phyloP scores from a whole-genome alignment of 169 alveolate species.

The Cyclospora cayetanensis region DNA sequence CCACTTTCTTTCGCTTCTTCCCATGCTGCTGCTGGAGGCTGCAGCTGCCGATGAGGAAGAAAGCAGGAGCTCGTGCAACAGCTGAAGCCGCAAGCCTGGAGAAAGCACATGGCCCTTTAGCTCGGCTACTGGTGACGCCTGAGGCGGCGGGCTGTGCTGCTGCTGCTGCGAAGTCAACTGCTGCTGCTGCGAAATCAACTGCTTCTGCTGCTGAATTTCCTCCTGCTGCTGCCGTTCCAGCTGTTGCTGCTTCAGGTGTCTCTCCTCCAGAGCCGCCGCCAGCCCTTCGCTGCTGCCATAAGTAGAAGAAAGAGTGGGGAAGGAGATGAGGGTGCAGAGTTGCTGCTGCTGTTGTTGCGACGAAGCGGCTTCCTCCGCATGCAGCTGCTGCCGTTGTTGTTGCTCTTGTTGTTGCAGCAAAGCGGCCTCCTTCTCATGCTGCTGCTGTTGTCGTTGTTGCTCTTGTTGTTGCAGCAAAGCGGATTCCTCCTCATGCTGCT shows the following conservation, averaged over 20 bases:
- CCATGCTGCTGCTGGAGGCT: not conserved
- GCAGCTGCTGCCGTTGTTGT: not conserved
- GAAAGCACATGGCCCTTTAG: not conserved
- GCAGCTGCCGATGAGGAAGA: not conserved
- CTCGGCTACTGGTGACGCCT: not conserved
- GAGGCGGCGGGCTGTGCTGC: not conserved
- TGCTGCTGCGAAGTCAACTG: not conserved
- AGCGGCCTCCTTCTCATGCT: not conserved
- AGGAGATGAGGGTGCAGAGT: not conserved
- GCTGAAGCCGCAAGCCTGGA: not conserved
- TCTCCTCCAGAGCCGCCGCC: not conserved
- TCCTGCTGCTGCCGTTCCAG: not conserved
- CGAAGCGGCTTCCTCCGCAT: not conserved
- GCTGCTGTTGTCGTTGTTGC: not conserved
- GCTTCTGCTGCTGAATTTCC: not conserved
- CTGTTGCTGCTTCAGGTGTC: not conserved
- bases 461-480: not conserved
- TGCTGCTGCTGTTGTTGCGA: not conserved
- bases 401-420: not conserved
- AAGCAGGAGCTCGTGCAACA: not conserved
- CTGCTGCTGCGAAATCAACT: not conserved
- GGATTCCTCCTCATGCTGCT: not conserved
- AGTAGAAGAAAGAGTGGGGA: not conserved
- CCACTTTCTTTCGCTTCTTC: constrained; percentile 53
- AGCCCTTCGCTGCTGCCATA: not conserved